These are phyloP conservation scores for Mercurialis annua DNA, from an alignment of 345 rosid genomes.

Conservation along the genomic window DNA sequence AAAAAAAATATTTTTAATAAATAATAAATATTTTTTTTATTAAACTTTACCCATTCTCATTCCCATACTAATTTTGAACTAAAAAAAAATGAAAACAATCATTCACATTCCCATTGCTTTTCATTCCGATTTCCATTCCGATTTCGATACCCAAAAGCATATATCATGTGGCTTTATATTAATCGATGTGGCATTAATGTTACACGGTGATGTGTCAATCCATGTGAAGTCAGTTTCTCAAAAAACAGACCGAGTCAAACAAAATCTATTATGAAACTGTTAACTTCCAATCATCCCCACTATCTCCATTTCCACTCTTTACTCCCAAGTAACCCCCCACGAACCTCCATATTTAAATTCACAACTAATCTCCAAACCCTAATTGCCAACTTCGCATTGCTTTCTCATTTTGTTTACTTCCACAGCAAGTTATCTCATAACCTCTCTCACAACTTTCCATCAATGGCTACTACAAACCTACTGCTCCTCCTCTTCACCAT, in stretches of 20 bases:
- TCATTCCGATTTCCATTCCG: too few relatives aligned
- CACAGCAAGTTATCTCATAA: neutral
- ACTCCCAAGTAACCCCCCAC: conserved; percentile 12
- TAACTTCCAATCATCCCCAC: conserved; percentile 23
- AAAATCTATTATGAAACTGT: neutral
- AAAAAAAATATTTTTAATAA: too few relatives aligned
- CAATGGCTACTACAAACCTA: neutral
- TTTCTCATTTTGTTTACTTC: neutral
- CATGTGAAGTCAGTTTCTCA: neutral
- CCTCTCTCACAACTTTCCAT: neutral
- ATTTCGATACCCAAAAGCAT: too few relatives aligned
- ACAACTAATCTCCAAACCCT: neutral
- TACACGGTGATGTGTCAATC: too few relatives aligned
- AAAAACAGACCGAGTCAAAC: conserved; percentile 16
- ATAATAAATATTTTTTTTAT: too few relatives aligned
- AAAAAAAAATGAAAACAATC: too few relatives aligned
- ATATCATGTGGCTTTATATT: too few relatives aligned
- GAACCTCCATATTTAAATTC: neutral
- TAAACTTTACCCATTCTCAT: too few relatives aligned
- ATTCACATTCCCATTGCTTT: too few relatives aligned
- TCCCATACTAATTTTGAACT: too few relatives aligned
- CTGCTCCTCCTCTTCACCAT: conserved; percentile 18
- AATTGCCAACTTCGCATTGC: neutral
- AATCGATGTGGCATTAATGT: too few relatives aligned
- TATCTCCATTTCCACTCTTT: conserved; percentile 27